phyloP scores from a whole-genome alignment of 495 filamentous ascomycete species.

The Hypoxylon trugodes region DNA sequence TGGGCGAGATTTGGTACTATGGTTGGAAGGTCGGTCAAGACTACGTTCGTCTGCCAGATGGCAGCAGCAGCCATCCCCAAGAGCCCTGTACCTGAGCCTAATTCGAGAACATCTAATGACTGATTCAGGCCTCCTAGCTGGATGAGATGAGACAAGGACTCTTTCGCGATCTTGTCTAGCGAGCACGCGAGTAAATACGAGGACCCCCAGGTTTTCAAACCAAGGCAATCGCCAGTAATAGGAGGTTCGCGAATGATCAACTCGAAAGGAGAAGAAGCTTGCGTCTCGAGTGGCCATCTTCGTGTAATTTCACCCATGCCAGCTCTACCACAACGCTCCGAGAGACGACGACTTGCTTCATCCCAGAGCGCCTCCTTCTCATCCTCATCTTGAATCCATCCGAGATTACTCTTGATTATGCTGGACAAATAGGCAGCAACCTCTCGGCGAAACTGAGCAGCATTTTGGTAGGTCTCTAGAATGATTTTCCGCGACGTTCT shows the following conservation, averaged over 20 bases:
- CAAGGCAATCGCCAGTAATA: conserved; percentile 85
- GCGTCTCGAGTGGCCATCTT: conserved; percentile 68
- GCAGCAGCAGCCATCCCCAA: conserved; percentile 62
- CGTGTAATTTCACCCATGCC: conserved; percentile 80
- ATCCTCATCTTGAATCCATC: conserved; percentile 78
- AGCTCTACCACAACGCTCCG: conserved; percentile 82
- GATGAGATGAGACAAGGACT: conserved; percentile 51
- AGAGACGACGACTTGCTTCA: conserved; percentile 75
- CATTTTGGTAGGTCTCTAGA: conserved; percentile 42
- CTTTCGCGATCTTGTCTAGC: conserved; percentile 57
- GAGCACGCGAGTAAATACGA: conserved; percentile 85
- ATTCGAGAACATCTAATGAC: conserved; percentile 58
- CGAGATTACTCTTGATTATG: conserved; percentile 76
- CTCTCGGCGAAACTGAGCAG: conserved; percentile 47
- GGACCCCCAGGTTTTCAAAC: conserved; percentile 91
- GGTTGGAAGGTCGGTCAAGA: conserved; percentile 55
- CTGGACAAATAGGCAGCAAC: conserved; percentile 71
- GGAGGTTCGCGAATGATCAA: conserved; percentile 84
- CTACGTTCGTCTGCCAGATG: conserved; percentile 51
- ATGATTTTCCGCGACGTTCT: conserved; percentile 42
- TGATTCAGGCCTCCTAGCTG: conserved; percentile 4
- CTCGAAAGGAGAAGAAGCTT: conserved; percentile 52
- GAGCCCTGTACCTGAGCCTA: conserved; percentile 72
- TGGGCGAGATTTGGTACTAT: conserved; percentile 55
- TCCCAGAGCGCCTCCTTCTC: conserved; percentile 81